These are phyloP conservation scores for Cladophialophora chaetospira DNA, from an alignment of 2,329 filamentous ascomycete species.

Conservation along the genomic window DNA sequence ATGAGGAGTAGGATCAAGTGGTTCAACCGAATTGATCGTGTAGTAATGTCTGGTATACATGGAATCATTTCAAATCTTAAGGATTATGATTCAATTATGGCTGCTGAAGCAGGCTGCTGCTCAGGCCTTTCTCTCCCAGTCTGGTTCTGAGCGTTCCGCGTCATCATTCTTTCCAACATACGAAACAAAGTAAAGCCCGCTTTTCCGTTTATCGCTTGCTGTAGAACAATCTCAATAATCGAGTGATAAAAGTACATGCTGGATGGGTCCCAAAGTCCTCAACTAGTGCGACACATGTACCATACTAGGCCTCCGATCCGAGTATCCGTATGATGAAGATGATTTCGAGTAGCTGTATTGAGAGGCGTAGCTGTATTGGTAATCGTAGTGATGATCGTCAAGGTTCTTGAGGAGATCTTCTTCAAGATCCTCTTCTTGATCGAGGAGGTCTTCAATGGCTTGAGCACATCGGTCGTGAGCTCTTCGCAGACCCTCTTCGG, in stretches of 20 bases:
- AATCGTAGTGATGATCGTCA: conserved; percentile 16
- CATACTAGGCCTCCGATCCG: conserved; percentile 21
- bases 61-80: conserved; percentile 9
- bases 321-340: conserved; percentile 1
- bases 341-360: conserved; percentile 14
- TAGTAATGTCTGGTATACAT: conserved; percentile 8
- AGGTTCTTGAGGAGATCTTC: conserved; percentile 25
- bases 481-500: conserved; percentile 29
- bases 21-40: neutral
- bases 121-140: neutral
- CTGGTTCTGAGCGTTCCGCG: conserved; percentile 3
- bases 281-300: conserved; percentile 17
- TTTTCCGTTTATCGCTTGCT: neutral
- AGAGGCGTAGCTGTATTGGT: conserved; percentile 14
- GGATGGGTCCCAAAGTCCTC: neutral
- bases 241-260: neutral
- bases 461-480: conserved; percentile 30
- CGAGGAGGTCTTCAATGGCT: conserved; percentile 30
- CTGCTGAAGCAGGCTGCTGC: conserved; percentile 12
- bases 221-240: neutral
- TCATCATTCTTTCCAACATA: neutral
- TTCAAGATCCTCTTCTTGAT: conserved; percentile 32
- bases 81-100: neutral
- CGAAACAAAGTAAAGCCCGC: neutral
- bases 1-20: neutral